Conservation (phyloP, 495 filamentous ascomycete species). For the Evansstolkia leycettana region DNA sequence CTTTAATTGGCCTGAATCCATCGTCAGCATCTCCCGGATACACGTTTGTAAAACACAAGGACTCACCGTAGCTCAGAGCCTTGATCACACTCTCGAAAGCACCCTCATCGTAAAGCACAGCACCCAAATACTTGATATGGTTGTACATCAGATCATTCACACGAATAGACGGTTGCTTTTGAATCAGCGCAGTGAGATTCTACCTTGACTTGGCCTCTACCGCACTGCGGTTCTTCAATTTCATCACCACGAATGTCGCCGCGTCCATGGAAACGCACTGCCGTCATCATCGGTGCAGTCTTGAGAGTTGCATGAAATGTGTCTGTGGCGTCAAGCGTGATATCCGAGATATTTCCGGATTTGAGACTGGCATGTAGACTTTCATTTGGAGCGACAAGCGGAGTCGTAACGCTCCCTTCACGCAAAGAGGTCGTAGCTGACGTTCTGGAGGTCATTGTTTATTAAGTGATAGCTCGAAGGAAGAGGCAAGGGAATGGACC, state of each 20-base stretch:
- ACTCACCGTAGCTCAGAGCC: slow-evolving; percentile 34
- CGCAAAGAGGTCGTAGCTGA: too few relatives aligned
- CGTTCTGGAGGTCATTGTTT: too few relatives aligned
- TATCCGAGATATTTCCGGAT: slow-evolving; percentile 2
- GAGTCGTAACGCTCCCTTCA: too few relatives aligned
- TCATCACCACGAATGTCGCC: slow-evolving; percentile 25
- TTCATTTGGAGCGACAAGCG: too few relatives aligned
- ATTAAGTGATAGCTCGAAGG: too few relatives aligned
- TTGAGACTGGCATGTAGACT: too few relatives aligned
- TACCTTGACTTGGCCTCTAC: slow-evolving; percentile 28
- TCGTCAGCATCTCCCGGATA: too few relatives aligned
- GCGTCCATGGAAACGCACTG: slow-evolving; percentile 25
- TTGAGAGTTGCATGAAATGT: slow-evolving; percentile 4
- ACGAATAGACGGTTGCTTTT: slow-evolving; percentile 27
- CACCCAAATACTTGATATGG: slow-evolving; percentile 35
- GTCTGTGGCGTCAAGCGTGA: neutral
- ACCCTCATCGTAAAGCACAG: slow-evolving; percentile 40
- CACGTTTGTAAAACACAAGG: too few relatives aligned
- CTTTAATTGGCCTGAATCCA: slow-evolving; percentile 38
- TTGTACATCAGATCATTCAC: slow-evolving; percentile 36
- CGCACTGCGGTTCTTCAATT: slow-evolving; percentile 25
- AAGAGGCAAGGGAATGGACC: too few relatives aligned
- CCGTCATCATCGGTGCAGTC: slow-evolving; percentile 16
- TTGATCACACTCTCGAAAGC: slow-evolving; percentile 44
- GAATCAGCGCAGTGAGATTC: neutral